phyloP scores from a whole-genome alignment of 192 early-diverging fungal genomes.

The Coemansia sp. region DNA sequence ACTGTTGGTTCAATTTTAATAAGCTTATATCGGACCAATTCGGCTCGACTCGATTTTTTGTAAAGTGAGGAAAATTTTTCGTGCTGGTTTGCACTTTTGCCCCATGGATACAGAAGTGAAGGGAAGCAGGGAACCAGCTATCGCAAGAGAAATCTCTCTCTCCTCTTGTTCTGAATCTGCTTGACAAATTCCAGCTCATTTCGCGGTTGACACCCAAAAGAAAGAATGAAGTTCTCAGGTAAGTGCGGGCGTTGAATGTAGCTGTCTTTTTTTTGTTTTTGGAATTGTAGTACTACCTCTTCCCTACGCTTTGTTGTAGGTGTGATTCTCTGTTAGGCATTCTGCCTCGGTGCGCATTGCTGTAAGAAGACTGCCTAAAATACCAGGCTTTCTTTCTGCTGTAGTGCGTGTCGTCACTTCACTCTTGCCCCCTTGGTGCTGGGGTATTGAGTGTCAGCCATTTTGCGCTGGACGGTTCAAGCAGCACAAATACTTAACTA shows the following conservation, averaged over 20 bases:
- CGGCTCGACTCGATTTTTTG: neutral
- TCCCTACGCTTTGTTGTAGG: constrained; percentile 21
- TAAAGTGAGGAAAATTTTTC: neutral
- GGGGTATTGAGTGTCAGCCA: constrained; percentile 45
- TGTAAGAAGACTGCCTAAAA: neutral
- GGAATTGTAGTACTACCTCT: neutral
- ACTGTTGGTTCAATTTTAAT: neutral
- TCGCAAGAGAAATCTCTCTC: constrained; percentile 22
- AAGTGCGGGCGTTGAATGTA: constrained; percentile 10
- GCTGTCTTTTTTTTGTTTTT: neutral
- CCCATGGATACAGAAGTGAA: neutral
- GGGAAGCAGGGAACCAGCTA: neutral
- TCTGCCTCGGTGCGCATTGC: constrained; percentile 17
- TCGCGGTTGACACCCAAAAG: constrained; percentile 4
- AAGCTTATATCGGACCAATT: constrained; percentile 5
- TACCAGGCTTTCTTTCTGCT: neutral
- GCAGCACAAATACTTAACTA: constrained; percentile 9
- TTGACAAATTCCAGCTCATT: constrained; percentile 29
- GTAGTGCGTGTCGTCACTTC: constrained; percentile 49
- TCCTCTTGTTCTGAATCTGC: constrained; percentile 22
- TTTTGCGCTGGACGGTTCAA: constrained; percentile 48
- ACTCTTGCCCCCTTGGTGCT: constrained; percentile 16
- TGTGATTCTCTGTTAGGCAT: constrained; percentile 16
- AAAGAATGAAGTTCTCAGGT: constrained; percentile 57
- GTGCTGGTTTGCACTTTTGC: neutral